Evolutionary conservation across 1,284 basidiomycete species (phyloP).

Genomic region (Irpex lacteus): DNA sequence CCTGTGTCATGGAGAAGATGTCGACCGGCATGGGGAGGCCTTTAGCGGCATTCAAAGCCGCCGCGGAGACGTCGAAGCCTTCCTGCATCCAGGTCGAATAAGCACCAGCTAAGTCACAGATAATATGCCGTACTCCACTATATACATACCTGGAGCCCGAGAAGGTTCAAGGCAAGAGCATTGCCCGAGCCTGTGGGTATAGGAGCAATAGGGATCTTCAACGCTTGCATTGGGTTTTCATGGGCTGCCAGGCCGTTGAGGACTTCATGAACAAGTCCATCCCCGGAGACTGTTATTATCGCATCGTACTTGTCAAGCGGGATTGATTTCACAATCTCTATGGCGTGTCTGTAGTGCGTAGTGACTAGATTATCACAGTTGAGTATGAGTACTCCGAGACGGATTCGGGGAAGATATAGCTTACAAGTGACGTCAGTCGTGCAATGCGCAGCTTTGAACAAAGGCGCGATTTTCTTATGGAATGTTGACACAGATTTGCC

Average conservation of each 20-base stretch:
- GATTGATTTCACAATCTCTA: slow-evolving; percentile 64
- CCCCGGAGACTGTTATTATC: slow-evolving; percentile 84
- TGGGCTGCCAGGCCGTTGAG: slow-evolving; percentile 88
- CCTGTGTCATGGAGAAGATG: slow-evolving; percentile 77
- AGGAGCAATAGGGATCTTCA: slow-evolving; percentile 77
- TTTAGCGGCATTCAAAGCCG: slow-evolving; percentile 86
- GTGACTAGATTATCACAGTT: slow-evolving; percentile 51
- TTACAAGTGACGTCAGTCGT: slow-evolving; percentile 56
- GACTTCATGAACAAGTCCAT: slow-evolving; percentile 90
- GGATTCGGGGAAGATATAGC: slow-evolving; percentile 31
- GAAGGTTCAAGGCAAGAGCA: slow-evolving; percentile 72
- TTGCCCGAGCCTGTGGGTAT: slow-evolving; percentile 91
- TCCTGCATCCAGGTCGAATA: slow-evolving; percentile 39
- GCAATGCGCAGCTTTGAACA: slow-evolving; percentile 79
- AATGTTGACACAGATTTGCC: slow-evolving; percentile 66
- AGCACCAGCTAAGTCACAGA: neutral
- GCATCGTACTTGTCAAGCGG: slow-evolving; percentile 68
- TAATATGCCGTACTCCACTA: neutral
- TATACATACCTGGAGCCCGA: slow-evolving; percentile 57
- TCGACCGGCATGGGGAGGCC: slow-evolving; percentile 79
- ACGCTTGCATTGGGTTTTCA: slow-evolving; percentile 64
- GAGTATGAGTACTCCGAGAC: slow-evolving; percentile 5
- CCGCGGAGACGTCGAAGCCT: slow-evolving; percentile 72
- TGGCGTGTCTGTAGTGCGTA: slow-evolving; percentile 70
- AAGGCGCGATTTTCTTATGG: slow-evolving; percentile 71